A percentile compares a stretch with the other conserved stretches of the same genome.
Evolutionary conservation across 768 basidiomycete species (phyloP).

Genomic region (Leucosporidium yakuticum): DNA sequence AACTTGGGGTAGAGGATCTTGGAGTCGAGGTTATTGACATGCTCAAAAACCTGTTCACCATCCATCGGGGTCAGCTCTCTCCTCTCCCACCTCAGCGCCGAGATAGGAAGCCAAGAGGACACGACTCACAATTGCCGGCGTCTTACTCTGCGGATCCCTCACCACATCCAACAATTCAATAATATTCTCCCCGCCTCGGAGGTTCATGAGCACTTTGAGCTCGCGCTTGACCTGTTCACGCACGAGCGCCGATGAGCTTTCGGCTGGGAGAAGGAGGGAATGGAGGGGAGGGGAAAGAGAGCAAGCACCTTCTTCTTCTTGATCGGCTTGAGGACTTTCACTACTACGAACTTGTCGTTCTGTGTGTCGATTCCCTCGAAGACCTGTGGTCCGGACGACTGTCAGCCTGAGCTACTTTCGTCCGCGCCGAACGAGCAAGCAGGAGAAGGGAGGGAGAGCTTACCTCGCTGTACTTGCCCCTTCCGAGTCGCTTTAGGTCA

Average conservation of each 20-base stretch:
- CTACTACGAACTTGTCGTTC: slow-evolving; percentile 33
- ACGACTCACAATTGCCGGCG: not conserved
- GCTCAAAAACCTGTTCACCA: slow-evolving; percentile 21
- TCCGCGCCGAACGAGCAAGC: too few relatives aligned
- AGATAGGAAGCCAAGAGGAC: too few relatives aligned
- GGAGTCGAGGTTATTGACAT: slow-evolving; percentile 36
- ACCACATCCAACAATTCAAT: slow-evolving; percentile 33
- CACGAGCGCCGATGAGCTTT: too few relatives aligned
- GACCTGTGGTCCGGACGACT: too few relatives aligned
- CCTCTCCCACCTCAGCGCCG: not conserved
- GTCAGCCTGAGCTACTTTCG: too few relatives aligned
- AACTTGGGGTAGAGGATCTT: slow-evolving; percentile 34
- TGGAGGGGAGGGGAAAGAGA: too few relatives aligned
- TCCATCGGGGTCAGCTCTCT: not conserved
- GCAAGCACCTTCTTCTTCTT: slow-evolving; percentile 32
- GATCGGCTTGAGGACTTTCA: slow-evolving; percentile 34
- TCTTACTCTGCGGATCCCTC: slow-evolving; percentile 28
- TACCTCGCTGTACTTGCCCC: slow-evolving; percentile 32
- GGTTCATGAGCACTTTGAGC: slow-evolving; percentile 29
- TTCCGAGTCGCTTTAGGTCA: not conserved
- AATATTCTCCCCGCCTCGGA: slow-evolving; percentile 32
- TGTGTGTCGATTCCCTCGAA: slow-evolving; percentile 32
- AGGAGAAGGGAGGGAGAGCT: too few relatives aligned
- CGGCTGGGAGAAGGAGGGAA: too few relatives aligned
- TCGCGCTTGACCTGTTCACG: slow-evolving; percentile 36